Conservation (phyloP, 352 stramenopile species). For the Pythium aristosporum region DNA sequence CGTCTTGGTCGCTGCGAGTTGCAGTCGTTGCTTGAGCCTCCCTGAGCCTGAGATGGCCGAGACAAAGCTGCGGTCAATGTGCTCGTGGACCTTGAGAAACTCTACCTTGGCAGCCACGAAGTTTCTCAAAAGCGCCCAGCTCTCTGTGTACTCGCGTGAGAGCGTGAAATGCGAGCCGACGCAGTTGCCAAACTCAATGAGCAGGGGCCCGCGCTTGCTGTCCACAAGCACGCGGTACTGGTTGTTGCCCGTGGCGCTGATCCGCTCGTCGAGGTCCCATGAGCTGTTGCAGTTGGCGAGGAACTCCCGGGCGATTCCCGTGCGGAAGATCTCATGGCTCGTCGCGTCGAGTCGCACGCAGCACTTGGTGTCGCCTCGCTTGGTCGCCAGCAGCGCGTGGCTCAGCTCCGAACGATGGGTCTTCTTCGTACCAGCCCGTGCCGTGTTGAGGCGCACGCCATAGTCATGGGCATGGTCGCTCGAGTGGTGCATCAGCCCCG, state of each 20-base stretch:
- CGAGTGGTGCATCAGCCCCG: slow-evolving; percentile 61
- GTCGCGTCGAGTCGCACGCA: slow-evolving; percentile 60
- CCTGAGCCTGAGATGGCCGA: slow-evolving; percentile 61
- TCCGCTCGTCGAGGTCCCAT: slow-evolving; percentile 79
- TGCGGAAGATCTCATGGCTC: slow-evolving; percentile 41
- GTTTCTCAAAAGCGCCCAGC: slow-evolving; percentile 45
- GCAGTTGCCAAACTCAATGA: slow-evolving; percentile 84
- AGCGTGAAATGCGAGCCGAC: slow-evolving; percentile 68
- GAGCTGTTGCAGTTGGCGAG: slow-evolving; percentile 72
- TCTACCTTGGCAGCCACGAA: slow-evolving; percentile 61
- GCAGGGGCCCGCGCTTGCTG: slow-evolving; percentile 66
- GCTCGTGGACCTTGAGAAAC: slow-evolving; percentile 60
- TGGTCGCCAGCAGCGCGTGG: slow-evolving; percentile 43
- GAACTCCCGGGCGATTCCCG: slow-evolving; percentile 37
- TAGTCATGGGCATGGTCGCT: slow-evolving; percentile 61
- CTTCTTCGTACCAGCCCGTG: slow-evolving; percentile 52
- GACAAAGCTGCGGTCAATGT: slow-evolving; percentile 75
- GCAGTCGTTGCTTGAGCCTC: slow-evolving; percentile 45
- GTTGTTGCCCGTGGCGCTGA: slow-evolving; percentile 70
- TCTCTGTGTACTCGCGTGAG: slow-evolving; percentile 52
- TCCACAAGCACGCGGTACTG: slow-evolving; percentile 80
- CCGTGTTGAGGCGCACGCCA: slow-evolving; percentile 57
- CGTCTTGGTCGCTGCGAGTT: slow-evolving; percentile 50
- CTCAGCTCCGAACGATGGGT: slow-evolving; percentile 30
- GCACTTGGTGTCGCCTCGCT: slow-evolving; percentile 63